These are phyloP conservation scores for Cryphonectria nitschkei DNA, from an alignment of 2,329 filamentous ascomycete genomes.

Conservation along the genomic window DNA sequence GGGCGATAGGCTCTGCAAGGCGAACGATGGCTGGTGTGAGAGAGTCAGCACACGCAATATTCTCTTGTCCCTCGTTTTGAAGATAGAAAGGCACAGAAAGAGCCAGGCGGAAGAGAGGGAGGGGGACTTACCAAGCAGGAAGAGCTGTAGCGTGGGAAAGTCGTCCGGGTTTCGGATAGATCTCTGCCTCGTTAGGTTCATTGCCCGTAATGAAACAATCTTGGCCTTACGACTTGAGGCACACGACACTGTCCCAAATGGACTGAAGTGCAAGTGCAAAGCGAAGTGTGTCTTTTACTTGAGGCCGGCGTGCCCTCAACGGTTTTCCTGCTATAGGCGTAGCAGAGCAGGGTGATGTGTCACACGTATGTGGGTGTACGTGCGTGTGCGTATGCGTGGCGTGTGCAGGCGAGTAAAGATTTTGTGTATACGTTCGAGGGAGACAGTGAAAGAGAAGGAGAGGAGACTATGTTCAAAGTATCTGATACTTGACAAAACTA, in stretches of 20 bases:
- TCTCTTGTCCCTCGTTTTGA: background rate
- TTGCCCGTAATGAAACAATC: constrained; percentile 46
- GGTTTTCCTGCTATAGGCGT: background rate
- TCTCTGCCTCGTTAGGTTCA: constrained; percentile 56
- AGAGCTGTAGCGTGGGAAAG: constrained; percentile 82
- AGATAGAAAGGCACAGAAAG: background rate
- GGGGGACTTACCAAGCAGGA: constrained; percentile 72
- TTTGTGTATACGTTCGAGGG: background rate
- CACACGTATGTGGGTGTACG: background rate
- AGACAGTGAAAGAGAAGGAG: background rate
- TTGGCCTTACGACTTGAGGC: constrained; percentile 49
- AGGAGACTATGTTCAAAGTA: background rate
- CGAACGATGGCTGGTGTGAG: constrained; percentile 76
- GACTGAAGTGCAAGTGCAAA: constrained; percentile 30
- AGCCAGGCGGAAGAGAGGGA: background rate
- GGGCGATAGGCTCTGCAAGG: constrained; percentile 87
- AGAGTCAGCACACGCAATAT: constrained; percentile 7
- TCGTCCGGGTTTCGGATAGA: constrained; percentile 66
- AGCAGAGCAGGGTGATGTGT: background rate
- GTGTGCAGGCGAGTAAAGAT: background rate
- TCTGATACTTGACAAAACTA: background rate
- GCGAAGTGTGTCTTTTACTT: constrained; percentile 1
- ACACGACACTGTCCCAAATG: constrained; percentile 40
- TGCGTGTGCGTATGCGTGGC: background rate
- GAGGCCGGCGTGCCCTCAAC: background rate